phyloP scores from a whole-genome alignment of 495 filamentous ascomycete genomes.

The Aspergillus hancockii region DNA sequence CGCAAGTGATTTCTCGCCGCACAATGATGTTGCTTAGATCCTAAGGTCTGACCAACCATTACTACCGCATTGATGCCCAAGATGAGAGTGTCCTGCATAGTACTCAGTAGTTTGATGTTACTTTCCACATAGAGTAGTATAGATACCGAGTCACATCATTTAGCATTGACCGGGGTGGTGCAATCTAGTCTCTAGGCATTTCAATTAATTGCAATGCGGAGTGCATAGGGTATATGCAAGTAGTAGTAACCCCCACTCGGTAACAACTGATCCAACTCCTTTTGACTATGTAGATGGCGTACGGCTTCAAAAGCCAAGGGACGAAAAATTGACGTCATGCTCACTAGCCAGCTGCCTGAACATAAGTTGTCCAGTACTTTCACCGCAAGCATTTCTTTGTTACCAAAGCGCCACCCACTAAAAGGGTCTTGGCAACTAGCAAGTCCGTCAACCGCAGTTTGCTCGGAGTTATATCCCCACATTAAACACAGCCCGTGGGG shows the following conservation, averaged over 20 bases:
- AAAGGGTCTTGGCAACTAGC: background rate
- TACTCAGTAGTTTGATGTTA: too few species aligned
- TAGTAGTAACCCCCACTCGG: background rate
- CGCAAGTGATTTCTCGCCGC: too few species aligned
- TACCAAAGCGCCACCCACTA: too few species aligned
- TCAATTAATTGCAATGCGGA: background rate
- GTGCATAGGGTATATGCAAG: background rate
- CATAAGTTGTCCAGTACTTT: background rate
- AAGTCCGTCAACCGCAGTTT: too few species aligned
- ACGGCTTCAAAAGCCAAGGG: background rate
- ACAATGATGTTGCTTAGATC: too few species aligned
- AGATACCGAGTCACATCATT: background rate
- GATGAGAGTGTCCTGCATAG: too few species aligned
- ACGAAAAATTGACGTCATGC: background rate
- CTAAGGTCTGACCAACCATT: too few species aligned
- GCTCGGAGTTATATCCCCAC: background rate
- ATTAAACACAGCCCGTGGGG: background rate
- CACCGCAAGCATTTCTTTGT: background rate
- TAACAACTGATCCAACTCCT: background rate
- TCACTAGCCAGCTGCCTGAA: background rate
- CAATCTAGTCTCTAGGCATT: background rate
- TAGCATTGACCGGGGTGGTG: background rate
- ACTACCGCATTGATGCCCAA: too few species aligned
- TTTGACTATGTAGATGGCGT: background rate
- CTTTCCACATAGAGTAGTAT: too few species aligned